A percentile compares a stretch with the other conserved stretches of the same genome.
Evolutionary conservation across 257 asterid species (phyloP).

Genomic region (Plantago elongata): DNA sequence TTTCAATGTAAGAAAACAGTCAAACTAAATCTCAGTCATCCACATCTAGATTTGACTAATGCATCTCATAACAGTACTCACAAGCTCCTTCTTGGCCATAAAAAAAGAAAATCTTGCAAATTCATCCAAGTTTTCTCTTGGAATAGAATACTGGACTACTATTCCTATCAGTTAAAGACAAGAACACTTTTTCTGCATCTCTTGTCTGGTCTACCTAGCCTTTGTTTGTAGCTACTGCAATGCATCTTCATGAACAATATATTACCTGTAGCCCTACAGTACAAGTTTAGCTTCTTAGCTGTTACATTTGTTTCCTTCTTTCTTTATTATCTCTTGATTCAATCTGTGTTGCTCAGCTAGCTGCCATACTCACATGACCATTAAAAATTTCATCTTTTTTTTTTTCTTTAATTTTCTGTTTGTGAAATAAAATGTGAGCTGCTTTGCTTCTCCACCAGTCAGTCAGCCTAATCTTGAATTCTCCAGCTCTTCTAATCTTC

Average conservation of each 20-base stretch:
- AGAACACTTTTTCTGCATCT: too few species aligned
- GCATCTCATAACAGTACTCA: too few species aligned
- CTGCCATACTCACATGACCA: not conserved
- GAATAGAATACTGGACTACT: not conserved
- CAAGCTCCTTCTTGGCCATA: too few species aligned
- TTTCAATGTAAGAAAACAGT: too few species aligned
- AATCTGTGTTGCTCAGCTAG: too few species aligned
- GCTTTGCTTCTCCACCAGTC: not conserved
- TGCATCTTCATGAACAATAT: conserved; percentile 4
- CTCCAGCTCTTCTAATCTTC: not conserved
- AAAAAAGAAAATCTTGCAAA: not conserved
- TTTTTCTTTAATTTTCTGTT: conserved; percentile 14
- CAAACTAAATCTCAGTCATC: too few species aligned
- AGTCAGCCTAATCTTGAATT: not conserved
- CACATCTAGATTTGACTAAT: not conserved
- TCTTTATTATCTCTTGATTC: too few species aligned
- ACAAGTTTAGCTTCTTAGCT: too few species aligned
- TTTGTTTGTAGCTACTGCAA: not conserved
- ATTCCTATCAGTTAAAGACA: not conserved
- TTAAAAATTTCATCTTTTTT: conserved; percentile 18
- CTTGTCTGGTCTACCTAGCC: too few species aligned
- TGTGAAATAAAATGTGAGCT: not conserved
- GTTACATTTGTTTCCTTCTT: too few species aligned
- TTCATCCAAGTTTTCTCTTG: too few species aligned
- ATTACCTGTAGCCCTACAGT: not conserved